phyloP scores from a whole-genome alignment of 495 filamentous ascomycete genomes.

The Neurospora sp. region DNA sequence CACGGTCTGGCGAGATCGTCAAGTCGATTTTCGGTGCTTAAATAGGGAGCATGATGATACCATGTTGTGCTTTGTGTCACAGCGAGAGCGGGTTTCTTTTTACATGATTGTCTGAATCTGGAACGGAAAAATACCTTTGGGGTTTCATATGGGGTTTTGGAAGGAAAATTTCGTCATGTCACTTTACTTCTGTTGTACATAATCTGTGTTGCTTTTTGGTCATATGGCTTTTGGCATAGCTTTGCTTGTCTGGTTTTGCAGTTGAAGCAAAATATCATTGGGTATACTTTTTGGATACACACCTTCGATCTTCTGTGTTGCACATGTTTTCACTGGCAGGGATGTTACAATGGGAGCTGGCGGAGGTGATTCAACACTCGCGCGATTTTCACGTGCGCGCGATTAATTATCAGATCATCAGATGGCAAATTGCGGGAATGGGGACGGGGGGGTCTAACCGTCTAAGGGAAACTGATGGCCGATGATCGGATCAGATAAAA shows the following conservation, averaged over 20 bases:
- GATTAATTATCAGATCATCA: background rate
- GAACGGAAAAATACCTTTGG: background rate
- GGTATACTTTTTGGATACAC: background rate
- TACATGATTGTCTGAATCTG: background rate
- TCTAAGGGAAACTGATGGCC: background rate
- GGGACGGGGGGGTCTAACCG: background rate
- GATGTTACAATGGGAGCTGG: background rate
- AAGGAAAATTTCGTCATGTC: background rate
- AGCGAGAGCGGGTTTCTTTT: background rate
- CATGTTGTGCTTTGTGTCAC: background rate
- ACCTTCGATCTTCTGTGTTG: background rate
- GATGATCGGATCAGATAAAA: background rate
- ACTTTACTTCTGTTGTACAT: slow-evolving; percentile 3
- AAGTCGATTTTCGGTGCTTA: slow-evolving; percentile 52
- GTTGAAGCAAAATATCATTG: background rate
- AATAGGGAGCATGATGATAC: background rate
- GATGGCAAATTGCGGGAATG: background rate
- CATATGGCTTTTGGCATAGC: background rate
- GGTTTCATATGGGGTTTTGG: background rate
- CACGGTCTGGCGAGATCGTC: slow-evolving; percentile 65
- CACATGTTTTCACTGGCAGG: background rate
- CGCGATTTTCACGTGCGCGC: background rate
- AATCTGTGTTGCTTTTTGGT: background rate
- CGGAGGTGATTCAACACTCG: background rate
- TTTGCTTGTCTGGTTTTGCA: background rate